These are phyloP conservation scores for Hypoxylon rickii DNA, from an alignment of 495 filamentous ascomycete genomes.

Conservation along the genomic window DNA sequence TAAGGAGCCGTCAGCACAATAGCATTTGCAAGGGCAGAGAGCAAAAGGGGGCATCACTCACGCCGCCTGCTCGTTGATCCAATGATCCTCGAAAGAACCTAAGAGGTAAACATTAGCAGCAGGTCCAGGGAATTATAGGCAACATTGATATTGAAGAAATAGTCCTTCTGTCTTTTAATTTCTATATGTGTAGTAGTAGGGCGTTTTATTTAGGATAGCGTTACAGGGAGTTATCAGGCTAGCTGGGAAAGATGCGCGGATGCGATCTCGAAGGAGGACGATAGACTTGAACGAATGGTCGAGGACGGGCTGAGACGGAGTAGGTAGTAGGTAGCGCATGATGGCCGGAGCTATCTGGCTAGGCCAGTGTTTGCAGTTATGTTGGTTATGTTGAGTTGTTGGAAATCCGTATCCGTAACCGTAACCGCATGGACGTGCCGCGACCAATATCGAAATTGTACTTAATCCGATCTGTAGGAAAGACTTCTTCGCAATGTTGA, in stretches of 20 bases:
- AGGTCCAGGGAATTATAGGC: neutral
- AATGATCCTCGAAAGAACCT: conserved; percentile 51
- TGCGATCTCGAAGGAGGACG: no score
- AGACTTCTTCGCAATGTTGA: neutral
- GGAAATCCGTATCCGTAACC: no score
- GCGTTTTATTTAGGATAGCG: no score
- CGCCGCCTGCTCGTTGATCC: conserved; percentile 51
- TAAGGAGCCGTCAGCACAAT: conserved; percentile 16
- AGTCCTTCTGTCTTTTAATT: neutral
- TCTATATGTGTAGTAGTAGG: no score
- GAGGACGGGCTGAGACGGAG: no score
- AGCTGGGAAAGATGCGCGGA: no score
- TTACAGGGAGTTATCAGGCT: no score
- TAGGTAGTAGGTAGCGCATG: neutral
- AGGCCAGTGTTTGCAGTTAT: neutral
- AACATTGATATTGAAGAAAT: neutral
- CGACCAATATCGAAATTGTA: no score
- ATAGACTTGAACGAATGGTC: neutral
- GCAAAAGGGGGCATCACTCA: conserved; percentile 24
- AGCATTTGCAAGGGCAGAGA: neutral
- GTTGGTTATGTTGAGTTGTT: neutral
- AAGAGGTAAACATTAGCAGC: conserved; percentile 32
- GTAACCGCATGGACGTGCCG: no score
- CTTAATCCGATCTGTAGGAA: no score
- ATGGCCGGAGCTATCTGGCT: neutral